Percentiles rank a stretch among this genome's conserved stretches.
Conservation (phyloP, 1,284 basidiomycete species). For the Lignosus rhinocerotis region DNA sequence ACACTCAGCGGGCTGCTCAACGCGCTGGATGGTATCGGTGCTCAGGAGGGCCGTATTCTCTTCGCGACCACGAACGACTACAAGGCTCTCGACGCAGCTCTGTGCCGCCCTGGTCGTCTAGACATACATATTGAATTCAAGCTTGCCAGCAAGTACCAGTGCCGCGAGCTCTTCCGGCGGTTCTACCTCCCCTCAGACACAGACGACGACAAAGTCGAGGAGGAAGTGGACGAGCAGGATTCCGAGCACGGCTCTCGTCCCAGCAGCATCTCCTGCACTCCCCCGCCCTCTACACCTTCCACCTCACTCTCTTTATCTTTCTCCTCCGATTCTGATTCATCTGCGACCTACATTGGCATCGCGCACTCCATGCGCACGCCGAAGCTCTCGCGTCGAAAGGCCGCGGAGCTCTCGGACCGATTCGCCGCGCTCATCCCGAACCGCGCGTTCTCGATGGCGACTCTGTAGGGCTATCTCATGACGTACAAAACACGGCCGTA, state of each 20-base stretch:
- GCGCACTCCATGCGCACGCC: constrained; percentile 37
- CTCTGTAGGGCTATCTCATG: constrained; percentile 76
- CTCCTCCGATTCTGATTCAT: constrained; percentile 15
- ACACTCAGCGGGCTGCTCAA: constrained; percentile 74
- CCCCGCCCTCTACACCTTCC: constrained; percentile 1
- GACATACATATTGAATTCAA: constrained; percentile 78
- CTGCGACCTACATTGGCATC: constrained; percentile 29
- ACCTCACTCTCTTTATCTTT: constrained; percentile 3
- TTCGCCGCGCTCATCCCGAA: constrained; percentile 65
- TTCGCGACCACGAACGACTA: constrained; percentile 80
- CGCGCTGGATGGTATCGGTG: constrained; percentile 73
- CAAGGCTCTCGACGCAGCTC: constrained; percentile 64
- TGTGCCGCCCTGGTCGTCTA: constrained; percentile 78
- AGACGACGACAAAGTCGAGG: constrained; percentile 12
- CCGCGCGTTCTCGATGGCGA: constrained; percentile 70
- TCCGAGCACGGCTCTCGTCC: constrained; percentile 20
- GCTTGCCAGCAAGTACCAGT: constrained; percentile 67
- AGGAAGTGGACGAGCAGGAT: constrained; percentile 18
- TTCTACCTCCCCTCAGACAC: constrained; percentile 55
- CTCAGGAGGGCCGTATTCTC: constrained; percentile 74
- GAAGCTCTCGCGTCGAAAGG: constrained; percentile 34
- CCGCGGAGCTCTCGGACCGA: constrained; percentile 48
- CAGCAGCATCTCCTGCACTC: constrained; percentile 4
- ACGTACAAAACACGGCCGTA: constrained; percentile 62
- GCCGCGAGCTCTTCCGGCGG: constrained; percentile 57